Conservation (phyloP, 768 basidiomycete genomes). For the Lentinula raphanica region DNA sequence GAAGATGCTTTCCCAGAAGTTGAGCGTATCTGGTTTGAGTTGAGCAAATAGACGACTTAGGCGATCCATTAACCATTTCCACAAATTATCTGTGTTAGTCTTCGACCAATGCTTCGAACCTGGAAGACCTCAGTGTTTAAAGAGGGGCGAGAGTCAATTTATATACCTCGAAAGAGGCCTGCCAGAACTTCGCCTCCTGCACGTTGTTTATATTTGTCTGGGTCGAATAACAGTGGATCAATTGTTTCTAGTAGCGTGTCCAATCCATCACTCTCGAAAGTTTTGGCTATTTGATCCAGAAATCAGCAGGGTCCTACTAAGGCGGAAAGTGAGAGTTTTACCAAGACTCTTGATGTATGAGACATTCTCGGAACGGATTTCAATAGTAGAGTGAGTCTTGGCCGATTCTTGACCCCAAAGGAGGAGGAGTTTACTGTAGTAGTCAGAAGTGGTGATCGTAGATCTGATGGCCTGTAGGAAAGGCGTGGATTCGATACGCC, state of each 20-base stretch:
- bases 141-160: not conserved
- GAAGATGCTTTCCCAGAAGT: conserved; percentile 69
- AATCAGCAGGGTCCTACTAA: not conserved
- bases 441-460: conserved; percentile 41
- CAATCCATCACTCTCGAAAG: conserved; percentile 50
- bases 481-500: conserved; percentile 51
- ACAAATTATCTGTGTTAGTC: conserved; percentile 46
- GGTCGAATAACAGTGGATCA: conserved; percentile 57
- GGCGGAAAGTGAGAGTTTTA: conserved; percentile 16
- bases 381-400: conserved; percentile 43
- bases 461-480: conserved; percentile 48
- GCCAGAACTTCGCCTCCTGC: conserved; percentile 55
- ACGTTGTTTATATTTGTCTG: conserved; percentile 82
- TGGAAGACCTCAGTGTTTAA: conserved; percentile 18
- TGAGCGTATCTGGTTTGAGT: conserved; percentile 81
- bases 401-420: conserved; percentile 83
- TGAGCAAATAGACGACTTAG: conserved; percentile 62
- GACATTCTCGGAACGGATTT: conserved; percentile 50
- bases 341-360: conserved; percentile 36
- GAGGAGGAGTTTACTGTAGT: conserved; percentile 53
- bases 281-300: conserved; percentile 48
- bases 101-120: conserved; percentile 84
- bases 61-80: conserved; percentile 65
- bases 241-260: conserved; percentile 48
- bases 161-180: conserved; percentile 7